These are phyloP conservation scores for Wickerhamomyces queroliae DNA, from an alignment of 805 yeast genomes.

Conservation along the genomic window DNA sequence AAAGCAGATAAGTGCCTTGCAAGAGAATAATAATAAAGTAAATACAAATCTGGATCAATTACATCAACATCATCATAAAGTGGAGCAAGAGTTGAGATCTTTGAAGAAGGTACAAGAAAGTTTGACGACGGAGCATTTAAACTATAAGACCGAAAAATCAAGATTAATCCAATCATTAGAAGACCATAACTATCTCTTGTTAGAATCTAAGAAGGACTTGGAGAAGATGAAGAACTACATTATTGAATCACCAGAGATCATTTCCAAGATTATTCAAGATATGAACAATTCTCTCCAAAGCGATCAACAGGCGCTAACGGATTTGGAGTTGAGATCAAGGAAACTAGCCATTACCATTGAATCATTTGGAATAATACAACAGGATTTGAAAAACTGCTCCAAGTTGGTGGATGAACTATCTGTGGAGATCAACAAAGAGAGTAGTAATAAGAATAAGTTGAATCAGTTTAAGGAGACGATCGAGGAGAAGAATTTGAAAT, in stretches of 20 bases:
- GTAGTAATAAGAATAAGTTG: constrained; percentile 9
- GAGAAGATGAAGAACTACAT: constrained; percentile 57
- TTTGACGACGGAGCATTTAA: constrained; percentile 53
- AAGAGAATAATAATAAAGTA: constrained; percentile 21
- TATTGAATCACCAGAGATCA: constrained; percentile 51
- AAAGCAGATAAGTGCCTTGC: constrained; percentile 29
- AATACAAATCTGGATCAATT: constrained; percentile 33
- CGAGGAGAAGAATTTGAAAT: constrained; percentile 15
- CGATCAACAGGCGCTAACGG: constrained; percentile 32
- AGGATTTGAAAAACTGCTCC: constrained; percentile 15
- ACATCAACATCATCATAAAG: constrained; percentile 42
- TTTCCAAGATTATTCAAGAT: constrained; percentile 47
- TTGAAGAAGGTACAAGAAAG: constrained; percentile 59
- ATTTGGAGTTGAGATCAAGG: constrained; percentile 41
- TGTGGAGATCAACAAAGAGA: constrained; percentile 13
- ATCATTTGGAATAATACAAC: constrained; percentile 38
- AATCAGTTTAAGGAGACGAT: constrained; percentile 11
- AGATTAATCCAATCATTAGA: constrained; percentile 53
- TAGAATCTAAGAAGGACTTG: constrained; percentile 51
- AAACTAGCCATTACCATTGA: constrained; percentile 51
- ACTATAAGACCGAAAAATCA: constrained; percentile 59
- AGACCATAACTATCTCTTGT: constrained; percentile 48
- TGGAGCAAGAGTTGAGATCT: constrained; percentile 57
- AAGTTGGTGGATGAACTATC: constrained; percentile 18
- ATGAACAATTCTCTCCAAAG: constrained; percentile 38